Conservation (phyloP, 2,329 filamentous ascomycete genomes). For the Monosporascus ibericus region DNA sequence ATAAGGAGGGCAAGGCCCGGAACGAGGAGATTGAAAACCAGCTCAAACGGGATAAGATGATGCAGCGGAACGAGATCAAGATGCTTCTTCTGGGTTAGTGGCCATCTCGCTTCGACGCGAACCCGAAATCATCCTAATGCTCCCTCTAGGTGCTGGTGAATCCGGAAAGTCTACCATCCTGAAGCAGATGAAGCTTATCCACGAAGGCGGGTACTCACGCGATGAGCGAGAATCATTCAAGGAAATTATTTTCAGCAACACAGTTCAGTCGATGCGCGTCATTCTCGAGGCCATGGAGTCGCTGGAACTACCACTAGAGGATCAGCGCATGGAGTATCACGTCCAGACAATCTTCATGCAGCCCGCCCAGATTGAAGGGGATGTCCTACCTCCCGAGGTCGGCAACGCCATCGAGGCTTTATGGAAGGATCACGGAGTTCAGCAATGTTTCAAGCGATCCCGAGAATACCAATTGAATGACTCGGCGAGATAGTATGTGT, state of each 20-base stretch:
- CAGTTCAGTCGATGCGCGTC: conserved; percentile 63
- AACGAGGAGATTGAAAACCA: conserved; percentile 99
- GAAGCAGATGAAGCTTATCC: conserved; percentile 99
- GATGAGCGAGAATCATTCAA: conserved; percentile 70
- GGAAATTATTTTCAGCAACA: conserved; percentile 67
- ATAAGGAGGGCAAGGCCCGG: conserved; percentile 99
- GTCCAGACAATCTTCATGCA: conserved; percentile 99
- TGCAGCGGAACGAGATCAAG: conserved; percentile 99
- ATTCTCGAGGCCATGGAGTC: conserved; percentile 66
- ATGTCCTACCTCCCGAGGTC: conserved; percentile 89
- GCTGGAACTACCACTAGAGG: conserved; percentile 74
- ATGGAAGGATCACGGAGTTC: conserved; percentile 89
- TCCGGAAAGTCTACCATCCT: conserved; percentile 91
- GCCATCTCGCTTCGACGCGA: neutral
- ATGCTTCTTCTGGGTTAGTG: conserved; percentile 93
- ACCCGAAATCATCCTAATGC: conserved; percentile 15
- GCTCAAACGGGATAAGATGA: conserved; percentile 96
- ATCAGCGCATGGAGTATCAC: conserved; percentile 91
- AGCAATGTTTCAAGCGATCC: conserved; percentile 92
- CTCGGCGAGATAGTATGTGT: conserved; percentile 84
- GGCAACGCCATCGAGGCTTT: conserved; percentile 86
- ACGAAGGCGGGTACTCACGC: conserved; percentile 96
- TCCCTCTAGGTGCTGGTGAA: conserved; percentile 79
- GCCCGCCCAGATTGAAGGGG: conserved; percentile 91
- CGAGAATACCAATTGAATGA: conserved; percentile 96